Evolutionary conservation across 2,329 filamentous ascomycete genomes (phyloP).

Genomic region (Esteya vermicola): DNA sequence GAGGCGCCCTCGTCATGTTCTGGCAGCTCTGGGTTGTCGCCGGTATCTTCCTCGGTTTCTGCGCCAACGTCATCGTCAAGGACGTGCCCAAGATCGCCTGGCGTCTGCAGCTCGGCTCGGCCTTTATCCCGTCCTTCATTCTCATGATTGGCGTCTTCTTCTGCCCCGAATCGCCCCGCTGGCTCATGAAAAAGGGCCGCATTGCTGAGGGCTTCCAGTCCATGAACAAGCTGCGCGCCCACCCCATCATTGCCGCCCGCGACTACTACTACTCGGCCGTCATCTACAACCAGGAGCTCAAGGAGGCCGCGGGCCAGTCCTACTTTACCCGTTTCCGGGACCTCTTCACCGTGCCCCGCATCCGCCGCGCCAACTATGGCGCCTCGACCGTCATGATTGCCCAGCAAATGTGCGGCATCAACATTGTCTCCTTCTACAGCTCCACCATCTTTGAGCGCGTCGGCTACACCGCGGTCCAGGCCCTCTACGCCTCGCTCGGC

Average conservation of each 20-base stretch:
- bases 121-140: conserved; percentile 44
- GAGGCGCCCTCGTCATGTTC: conserved; percentile 70
- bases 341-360: conserved; percentile 53
- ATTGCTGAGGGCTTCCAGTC: conserved; percentile 46
- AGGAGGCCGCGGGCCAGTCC: conserved; percentile 30
- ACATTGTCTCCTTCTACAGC: conserved; percentile 31
- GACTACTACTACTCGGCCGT: conserved; percentile 50
- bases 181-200: conserved; percentile 51
- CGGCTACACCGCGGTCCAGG: conserved; percentile 22
- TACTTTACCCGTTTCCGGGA: conserved; percentile 50
- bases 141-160: conserved; percentile 46
- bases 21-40: conserved; percentile 34
- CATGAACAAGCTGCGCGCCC: conserved; percentile 36
- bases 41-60: conserved; percentile 4
- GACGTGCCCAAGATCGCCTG: conserved; percentile 41
- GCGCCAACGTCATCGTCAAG: conserved; percentile 48
- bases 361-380: conserved; percentile 56
- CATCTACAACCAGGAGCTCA: conserved; percentile 37
- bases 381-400: conserved; percentile 71
- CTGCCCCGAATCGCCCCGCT: conserved; percentile 51
- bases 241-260: conserved; percentile 38
- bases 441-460: conserved; percentile 29
- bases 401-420: conserved; percentile 51
- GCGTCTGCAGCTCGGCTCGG: conserved; percentile 50
- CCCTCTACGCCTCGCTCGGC: conserved; percentile 27